Evolutionary conservation across 371 early-diverging fungal species (phyloP), one percentile per base, ranked within the genome.

Genomic region (Syncephalastrum contaminatum): DNA sequence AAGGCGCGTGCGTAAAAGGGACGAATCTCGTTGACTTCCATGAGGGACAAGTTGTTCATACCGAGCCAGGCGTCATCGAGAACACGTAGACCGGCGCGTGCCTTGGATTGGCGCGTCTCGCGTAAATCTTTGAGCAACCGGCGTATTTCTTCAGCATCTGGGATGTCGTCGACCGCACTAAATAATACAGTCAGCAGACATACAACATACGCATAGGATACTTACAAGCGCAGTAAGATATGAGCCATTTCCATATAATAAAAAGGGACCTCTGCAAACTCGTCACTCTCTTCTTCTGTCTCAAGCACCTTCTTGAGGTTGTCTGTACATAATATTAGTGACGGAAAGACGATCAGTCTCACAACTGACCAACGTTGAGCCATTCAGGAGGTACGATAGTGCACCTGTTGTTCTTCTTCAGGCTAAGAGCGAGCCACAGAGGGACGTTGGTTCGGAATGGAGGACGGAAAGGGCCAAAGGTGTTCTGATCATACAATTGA

Each of bases 11-110:
- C 67, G 69, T 92, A 94, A 64, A 92, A 85, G 0, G 95, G 94
- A 21, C 92, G 80, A 51, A 95, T 89, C 64, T 93, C 92, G 53
- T 94, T 94, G 62, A 95, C 82, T 63, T 95, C 95, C 82, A 90
- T 90, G 3, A 84, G 66, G 15, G 91, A 85, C 51, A 94, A 62
- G 56, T 91, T 89, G 59, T 92, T 89, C 84, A 93, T 85, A 68
- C 89, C 89, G 14, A 93, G 74, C 66, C 88, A 87, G 43, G 70
- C 66, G 43, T 80, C 68, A 62, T 87, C 87, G 5, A 93, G 67
- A 39, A 63, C 73, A n/a, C 62, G 64, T 16, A 93, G 63, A 79
- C 93, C 92, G 15, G 70, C 58, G 46, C 88, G 81, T 4, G 92
- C 83, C 70, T 96, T 96, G 54, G 80, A 78, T 58, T 90, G 88